Percentiles rank a stretch among this genome's conserved stretches.
phyloP scores from a whole-genome alignment of 2,329 filamentous ascomycete species.

The Aspergillus pseudoviridinutans region DNA sequence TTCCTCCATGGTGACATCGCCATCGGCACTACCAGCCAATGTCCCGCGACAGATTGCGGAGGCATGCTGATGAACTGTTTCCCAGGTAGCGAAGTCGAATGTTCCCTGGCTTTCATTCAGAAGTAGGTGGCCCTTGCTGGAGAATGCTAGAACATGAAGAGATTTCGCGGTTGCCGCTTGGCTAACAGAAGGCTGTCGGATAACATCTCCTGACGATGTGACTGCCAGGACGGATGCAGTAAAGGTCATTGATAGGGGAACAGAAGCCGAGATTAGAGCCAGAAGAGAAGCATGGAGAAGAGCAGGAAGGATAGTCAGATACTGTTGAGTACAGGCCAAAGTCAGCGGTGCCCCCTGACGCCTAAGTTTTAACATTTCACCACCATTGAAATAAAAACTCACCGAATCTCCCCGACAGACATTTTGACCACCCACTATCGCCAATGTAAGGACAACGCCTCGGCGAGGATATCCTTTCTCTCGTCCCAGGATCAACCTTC shows the following conservation, averaged over 20 bases:
- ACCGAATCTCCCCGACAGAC: slow-evolving; percentile 37
- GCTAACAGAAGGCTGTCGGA: slow-evolving; percentile 59
- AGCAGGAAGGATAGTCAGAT: slow-evolving; percentile 73
- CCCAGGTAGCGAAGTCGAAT: slow-evolving; percentile 75
- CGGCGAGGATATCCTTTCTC: slow-evolving; percentile 39
- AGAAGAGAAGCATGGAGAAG: slow-evolving; percentile 76
- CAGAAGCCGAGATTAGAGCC: slow-evolving; percentile 73
- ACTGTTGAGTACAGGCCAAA: slow-evolving; percentile 45
- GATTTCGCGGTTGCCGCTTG: slow-evolving; percentile 63
- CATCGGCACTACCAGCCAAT: slow-evolving; percentile 32
- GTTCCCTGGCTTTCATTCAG: slow-evolving; percentile 76
- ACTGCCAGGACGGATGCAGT: slow-evolving; percentile 64
- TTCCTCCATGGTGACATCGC: slow-evolving; percentile 45
- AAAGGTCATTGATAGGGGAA: slow-evolving; percentile 72
- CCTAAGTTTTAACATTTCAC: neutral
- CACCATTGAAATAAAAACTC: slow-evolving; percentile 12
- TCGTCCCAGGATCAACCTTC: slow-evolving; percentile 39
- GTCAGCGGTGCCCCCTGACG: slow-evolving; percentile 6
- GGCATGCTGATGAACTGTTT: slow-evolving; percentile 62
- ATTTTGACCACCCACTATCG: slow-evolving; percentile 35
- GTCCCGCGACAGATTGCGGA: slow-evolving; percentile 60
- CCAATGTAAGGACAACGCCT: slow-evolving; percentile 42
- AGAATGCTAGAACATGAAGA: slow-evolving; percentile 79
- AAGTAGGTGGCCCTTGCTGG: slow-evolving; percentile 67
- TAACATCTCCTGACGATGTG: slow-evolving; percentile 39